Base-by-base conservation (phyloP, 148 eudicot genomes). In the Camellia sinensis region DNA sequence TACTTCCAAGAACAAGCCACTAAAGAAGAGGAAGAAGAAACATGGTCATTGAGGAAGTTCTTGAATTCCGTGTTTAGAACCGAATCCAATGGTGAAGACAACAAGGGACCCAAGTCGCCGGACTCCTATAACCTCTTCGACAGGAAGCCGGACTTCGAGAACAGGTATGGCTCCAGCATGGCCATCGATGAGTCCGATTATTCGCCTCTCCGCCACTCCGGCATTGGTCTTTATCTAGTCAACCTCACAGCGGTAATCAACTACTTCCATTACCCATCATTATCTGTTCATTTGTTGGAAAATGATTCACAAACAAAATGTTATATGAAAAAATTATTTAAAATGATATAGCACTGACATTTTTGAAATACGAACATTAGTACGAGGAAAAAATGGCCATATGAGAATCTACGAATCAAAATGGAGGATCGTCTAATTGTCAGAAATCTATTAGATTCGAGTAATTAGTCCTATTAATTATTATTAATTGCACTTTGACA, bases 201-300 rank as follows among this genome's bases (percentile, higher is more conserved):
- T 59, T 44, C 79, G 21, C 97, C 93, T 4, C 97, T 95, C 22
- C 75, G 81, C 52, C 85, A 84, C 41, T 88, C 94, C 0, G 89
- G 86, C 46, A 29, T 87, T 9, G 90, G 95, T 21, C 80, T 95
- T 70, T 93, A 86, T 87, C 81, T 85, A 0, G 99, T 93, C 85
- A 93, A 92, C 80, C 90, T 95, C 45, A 87, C 97, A 0, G 94
- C 91, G 89, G 99, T 95, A 95, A 81, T 74, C 46, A 13, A 18
- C 44, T 14, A 7, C 62, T 74, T 43, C 37, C 37, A 29, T 29
- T 29, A 29, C 37, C 37, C 37, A 29, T 29, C 37, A 29, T 29
- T 29, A 29, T 1, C 1, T 1, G 37, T 29, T 29, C 0, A 29
- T 29, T 29, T 29, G 37, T 29, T 29, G 37, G 37, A 29, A 29